Conservation (phyloP, 2,329 filamentous ascomycete species). For the Seiridium cupressi region DNA sequence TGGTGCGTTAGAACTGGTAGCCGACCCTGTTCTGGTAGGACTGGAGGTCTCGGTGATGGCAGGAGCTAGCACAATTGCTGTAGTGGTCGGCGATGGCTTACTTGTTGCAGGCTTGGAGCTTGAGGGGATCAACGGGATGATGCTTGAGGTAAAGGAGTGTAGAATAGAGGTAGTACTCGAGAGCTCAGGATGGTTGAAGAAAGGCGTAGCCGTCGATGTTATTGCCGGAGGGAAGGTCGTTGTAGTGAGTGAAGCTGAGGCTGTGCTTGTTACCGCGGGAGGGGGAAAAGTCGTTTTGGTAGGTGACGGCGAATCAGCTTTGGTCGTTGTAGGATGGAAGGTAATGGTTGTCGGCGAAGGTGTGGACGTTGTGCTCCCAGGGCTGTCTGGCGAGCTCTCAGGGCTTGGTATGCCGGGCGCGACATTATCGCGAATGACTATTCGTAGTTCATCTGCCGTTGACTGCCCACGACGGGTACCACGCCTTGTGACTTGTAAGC, state of each 20-base stretch:
- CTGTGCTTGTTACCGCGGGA: neutral
- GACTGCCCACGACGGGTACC: slow-evolving; percentile 10
- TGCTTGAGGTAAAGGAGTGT: too few relatives aligned
- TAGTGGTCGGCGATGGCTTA: too few relatives aligned
- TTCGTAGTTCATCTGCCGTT: slow-evolving; percentile 7
- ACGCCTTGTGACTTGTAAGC: slow-evolving; percentile 1
- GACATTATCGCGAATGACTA: slow-evolving; percentile 5
- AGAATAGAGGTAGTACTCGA: neutral
- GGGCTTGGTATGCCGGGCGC: neutral
- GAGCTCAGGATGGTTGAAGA: neutral
- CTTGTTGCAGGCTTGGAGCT: too few relatives aligned
- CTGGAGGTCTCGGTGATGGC: too few relatives aligned
- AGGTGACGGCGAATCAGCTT: neutral
- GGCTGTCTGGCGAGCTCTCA: neutral
- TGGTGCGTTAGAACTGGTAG: too few relatives aligned
- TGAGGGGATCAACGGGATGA: too few relatives aligned
- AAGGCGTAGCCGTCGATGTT: neutral
- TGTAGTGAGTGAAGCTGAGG: neutral
- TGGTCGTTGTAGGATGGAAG: neutral
- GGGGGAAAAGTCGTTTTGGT: neutral
- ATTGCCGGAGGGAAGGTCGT: neutral
- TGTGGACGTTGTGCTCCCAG: neutral
- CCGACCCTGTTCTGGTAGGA: too few relatives aligned
- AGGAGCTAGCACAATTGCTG: too few relatives aligned
- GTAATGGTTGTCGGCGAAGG: neutral